These are phyloP conservation scores for Emericellopsis terricola DNA, from an alignment of 495 filamentous ascomycete species.

Conservation along the genomic window DNA sequence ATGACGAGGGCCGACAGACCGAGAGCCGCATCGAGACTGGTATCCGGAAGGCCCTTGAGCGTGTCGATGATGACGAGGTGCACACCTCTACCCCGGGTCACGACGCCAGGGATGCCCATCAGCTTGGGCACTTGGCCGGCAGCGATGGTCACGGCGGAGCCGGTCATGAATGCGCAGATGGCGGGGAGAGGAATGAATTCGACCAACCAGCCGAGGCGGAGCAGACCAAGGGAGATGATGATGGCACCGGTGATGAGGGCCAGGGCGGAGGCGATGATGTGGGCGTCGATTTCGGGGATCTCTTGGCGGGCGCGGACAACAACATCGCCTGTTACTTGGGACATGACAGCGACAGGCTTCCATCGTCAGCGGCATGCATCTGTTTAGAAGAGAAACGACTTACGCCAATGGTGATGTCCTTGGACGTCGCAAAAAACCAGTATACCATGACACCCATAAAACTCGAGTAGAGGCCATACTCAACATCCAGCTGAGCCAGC, in stretches of 20 bases:
- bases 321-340: constrained; percentile 67
- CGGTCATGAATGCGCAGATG: constrained; percentile 36
- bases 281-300: constrained; percentile 16
- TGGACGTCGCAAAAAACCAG: constrained; percentile 51
- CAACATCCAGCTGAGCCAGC: constrained; percentile 34
- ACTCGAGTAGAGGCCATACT: constrained; percentile 48
- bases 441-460: constrained; percentile 50
- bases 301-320: constrained; percentile 34
- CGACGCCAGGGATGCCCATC: constrained; percentile 27
- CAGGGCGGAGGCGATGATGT: constrained; percentile 24
- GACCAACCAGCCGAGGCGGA: constrained; percentile 30
- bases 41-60: constrained; percentile 22
- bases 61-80: constrained; percentile 36
- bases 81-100: constrained; percentile 23
- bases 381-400: constrained; percentile 8
- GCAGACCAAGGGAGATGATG: constrained; percentile 27
- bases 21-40: constrained; percentile 32
- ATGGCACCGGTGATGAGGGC: constrained; percentile 28
- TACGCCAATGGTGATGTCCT: constrained; percentile 53
- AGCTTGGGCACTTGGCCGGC: constrained; percentile 29
- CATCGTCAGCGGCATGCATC: constrained; percentile 2
- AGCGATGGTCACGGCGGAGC: constrained; percentile 32
- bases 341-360: constrained; percentile 89
- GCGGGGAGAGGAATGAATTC: constrained; percentile 34
- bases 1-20: constrained; percentile 29